Evolutionary conservation across 805 yeast species (phyloP), one percentile per base, ranked within the genome.

Genomic region (Grigorovia yakushimaensis): DNA sequence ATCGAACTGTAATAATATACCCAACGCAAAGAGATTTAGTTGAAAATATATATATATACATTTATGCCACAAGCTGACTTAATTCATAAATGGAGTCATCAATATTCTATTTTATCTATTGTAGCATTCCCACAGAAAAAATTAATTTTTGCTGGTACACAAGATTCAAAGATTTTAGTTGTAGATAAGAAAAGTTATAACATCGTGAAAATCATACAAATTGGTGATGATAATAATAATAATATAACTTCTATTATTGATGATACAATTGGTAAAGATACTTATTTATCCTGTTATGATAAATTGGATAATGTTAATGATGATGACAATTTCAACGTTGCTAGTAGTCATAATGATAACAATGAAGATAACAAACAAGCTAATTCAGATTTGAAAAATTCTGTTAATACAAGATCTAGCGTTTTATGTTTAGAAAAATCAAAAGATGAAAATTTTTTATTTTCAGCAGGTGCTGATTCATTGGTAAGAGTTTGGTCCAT

Each of bases 401-500:
- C 36, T 2, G 49, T 58, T 7, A 57, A 62, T 45, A 64, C 66
- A 5, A 57, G 62, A 41, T 63, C 65, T 1, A 62, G 66, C n/a
- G 86, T 91, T 2, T 68, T 88, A 36, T 82, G 93, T 57, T 61
- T 91, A 50, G 67, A 78, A 21, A 67, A 77, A 41, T 75, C 80
- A 10, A 62, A 66, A 3, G 69, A 68, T 51, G 88, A 79, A 55
- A 69, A 73, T 41, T 73, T 68, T 43, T 71, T 91, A 37, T 84
- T 93, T 57, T 79, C 93, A 36, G 96, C 93, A 2, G 91, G 95
- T 1, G 81, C 93, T 8, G 98, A 91, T 61, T 88, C 97, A 2
- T 69, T 91, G 43, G 82, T 91, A 30, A 85, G 88, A 60, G 79
- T 88, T 1, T 93, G 96, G 94, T 79, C 82, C 48, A 70, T 87